phyloP scores from a whole-genome alignment of 2,329 filamentous ascomycete species.

The Magnaporthiopsis rhizophila region DNA sequence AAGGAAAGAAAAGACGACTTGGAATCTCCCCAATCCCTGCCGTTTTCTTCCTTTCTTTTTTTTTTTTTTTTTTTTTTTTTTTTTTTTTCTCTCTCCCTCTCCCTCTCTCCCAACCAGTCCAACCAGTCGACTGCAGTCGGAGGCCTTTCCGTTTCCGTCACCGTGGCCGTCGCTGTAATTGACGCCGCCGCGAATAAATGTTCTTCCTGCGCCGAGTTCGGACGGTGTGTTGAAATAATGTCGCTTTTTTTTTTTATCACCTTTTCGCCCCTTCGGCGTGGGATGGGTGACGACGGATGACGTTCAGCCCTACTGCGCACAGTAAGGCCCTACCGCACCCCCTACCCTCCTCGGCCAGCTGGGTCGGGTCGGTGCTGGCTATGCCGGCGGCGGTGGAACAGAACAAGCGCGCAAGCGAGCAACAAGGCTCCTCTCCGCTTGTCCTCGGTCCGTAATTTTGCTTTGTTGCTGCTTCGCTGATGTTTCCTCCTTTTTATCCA shows the following conservation, averaged over 20 bases:
- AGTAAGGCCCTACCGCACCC: not conserved
- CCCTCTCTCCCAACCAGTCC: not conserved
- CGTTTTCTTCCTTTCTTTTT: too few species aligned
- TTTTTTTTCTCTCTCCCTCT: too few species aligned
- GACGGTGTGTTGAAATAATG: not conserved
- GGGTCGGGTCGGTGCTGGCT: not conserved
- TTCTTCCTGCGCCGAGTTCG: not conserved
- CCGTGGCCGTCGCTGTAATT: not conserved
- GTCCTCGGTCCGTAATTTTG: not conserved
- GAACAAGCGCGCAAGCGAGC: not conserved
- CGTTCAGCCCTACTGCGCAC: not conserved
- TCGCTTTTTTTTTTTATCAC: not conserved
- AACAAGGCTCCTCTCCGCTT: not conserved
- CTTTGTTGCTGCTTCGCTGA: not conserved
- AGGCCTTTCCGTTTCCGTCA: too few species aligned
- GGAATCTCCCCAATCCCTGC: not conserved
- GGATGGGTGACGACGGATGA: not conserved
- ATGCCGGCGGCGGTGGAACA: not conserved
- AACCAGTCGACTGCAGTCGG: not conserved
- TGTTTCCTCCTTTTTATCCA: not conserved
- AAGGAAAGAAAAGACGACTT: not conserved
- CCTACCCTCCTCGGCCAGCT: not conserved
- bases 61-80: too few species aligned
- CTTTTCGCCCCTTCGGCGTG: not conserved
- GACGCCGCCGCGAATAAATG: not conserved